Percentiles rank a stretch among this genome's conserved stretches.
Conservation (phyloP, 805 yeast species). For the Lachancea kluyveri region DNA sequence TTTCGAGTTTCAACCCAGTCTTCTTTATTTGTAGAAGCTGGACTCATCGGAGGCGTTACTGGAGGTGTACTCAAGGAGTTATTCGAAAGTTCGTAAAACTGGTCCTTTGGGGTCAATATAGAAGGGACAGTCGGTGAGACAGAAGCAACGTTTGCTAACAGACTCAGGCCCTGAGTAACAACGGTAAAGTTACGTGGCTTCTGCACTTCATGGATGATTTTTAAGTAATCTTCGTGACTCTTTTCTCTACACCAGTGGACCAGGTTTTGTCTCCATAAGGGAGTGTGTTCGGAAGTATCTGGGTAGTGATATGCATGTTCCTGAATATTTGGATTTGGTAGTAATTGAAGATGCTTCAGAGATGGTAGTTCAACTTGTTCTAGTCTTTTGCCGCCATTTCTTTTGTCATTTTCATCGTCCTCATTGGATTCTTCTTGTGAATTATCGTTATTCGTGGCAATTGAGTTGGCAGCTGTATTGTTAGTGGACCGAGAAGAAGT, state of each 20-base stretch:
- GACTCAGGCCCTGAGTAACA: slow-evolving; percentile 8
- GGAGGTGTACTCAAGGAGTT: slow-evolving; percentile 10
- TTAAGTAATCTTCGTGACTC: slow-evolving; percentile 26
- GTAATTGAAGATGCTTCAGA: slow-evolving; percentile 25
- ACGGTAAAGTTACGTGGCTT: slow-evolving; percentile 1
- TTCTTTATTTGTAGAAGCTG: slow-evolving; percentile 4
- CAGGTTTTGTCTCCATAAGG: slow-evolving; percentile 28
- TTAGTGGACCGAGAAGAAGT: too few relatives aligned
- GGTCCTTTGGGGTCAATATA: slow-evolving; percentile 25
- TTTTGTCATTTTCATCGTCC: background rate
- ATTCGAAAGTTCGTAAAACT: slow-evolving; percentile 22
- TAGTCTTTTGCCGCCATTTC: too few relatives aligned
- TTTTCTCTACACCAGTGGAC: slow-evolving; percentile 30
- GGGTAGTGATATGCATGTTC: slow-evolving; percentile 29
- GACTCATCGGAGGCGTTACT: slow-evolving; percentile 31
- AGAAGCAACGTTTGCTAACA: slow-evolving; percentile 14
- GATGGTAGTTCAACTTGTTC: slow-evolving; percentile 29
- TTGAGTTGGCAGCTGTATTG: too few relatives aligned
- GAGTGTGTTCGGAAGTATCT: slow-evolving; percentile 29
- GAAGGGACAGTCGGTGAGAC: slow-evolving; percentile 17
- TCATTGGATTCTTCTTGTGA: too few relatives aligned
- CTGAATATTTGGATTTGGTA: slow-evolving; percentile 27
- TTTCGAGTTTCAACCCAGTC: slow-evolving; percentile 4
- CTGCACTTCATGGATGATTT: slow-evolving; percentile 17
- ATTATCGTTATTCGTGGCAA: too few relatives aligned